Conservation (phyloP, 495 filamentous ascomycete genomes). For the Penicillium pulvis region DNA sequence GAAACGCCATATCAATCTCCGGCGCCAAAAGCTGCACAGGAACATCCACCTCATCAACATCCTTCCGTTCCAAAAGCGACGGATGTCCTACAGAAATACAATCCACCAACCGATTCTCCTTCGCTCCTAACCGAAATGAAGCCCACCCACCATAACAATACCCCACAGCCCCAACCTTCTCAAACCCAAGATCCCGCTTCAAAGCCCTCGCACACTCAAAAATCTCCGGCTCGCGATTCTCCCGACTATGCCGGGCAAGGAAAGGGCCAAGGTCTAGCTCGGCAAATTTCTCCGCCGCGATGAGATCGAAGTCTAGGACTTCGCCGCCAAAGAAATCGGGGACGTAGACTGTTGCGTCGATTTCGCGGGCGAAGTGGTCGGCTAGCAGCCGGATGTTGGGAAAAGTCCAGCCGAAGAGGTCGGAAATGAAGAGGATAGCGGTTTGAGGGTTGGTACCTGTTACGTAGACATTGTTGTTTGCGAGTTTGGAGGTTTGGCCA, state of each 20-base stretch:
- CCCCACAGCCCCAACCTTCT: conserved; percentile 55
- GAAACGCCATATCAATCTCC: conserved; percentile 51
- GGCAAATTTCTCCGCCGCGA: neutral
- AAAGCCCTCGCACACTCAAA: conserved; percentile 50
- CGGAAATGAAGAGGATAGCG: conserved; percentile 49
- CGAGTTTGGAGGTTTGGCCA: conserved; percentile 40
- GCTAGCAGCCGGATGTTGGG: conserved; percentile 49
- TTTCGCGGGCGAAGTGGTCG: conserved; percentile 51
- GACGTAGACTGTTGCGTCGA: conserved; percentile 50
- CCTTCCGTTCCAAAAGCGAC: conserved; percentile 44
- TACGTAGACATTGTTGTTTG: conserved; percentile 41
- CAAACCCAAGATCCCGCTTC: conserved; percentile 39
- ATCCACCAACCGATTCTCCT: conserved; percentile 52
- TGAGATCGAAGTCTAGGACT: conserved; percentile 16
- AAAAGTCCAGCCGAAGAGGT: conserved; percentile 54
- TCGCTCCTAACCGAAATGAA: conserved; percentile 23
- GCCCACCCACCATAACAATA: conserved; percentile 59
- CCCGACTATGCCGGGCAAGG: conserved; percentile 40
- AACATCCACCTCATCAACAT: conserved; percentile 54
- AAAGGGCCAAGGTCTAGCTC: conserved; percentile 44
- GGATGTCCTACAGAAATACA: conserved; percentile 57
- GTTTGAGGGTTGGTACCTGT: conserved; percentile 36
- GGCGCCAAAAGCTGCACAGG: conserved; percentile 62
- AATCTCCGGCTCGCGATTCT: conserved; percentile 55
- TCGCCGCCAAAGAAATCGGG: conserved; percentile 51